Evolutionary conservation across 208 protist genomes (phyloP), one percentile per base, ranked within the genome.

Genomic region (Acanthamoeba culbertsoni): DNA sequence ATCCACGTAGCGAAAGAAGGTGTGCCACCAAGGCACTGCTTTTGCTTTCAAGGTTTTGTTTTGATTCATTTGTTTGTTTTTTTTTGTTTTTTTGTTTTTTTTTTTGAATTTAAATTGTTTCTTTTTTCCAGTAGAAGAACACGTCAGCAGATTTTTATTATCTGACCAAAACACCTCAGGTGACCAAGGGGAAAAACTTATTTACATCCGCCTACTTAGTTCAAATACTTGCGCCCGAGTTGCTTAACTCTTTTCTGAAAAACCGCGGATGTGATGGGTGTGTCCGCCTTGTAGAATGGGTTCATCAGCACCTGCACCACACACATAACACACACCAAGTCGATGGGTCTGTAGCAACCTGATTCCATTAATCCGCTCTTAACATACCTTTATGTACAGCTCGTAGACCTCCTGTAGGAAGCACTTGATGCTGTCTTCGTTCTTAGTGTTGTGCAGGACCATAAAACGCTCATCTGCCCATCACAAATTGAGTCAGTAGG

Each of bases 401-500:
- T 89, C 79, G 23, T 89, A 55, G 8, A 89, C 79, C 40, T 89
- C 79, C 51, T 89, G 79, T 14, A 89, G 65, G 55, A 89, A 89
- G 79, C 65, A 89, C 51, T 89, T 89, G 79, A 89, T 89, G 0
- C 79, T 51, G 20, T 89, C 79, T 26, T 89, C 79, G 79, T 89
- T 89, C 51, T 89, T 89, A 12, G 79, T 89, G 79, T 89, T 65
- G 53, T 89, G 79, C 31, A 89, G 79, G 48, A 89, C 37, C 79
- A 89, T 89, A 37, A 89, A 89, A 35, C 79, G 79, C 37, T 68
- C 79, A 43, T 89, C 79, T 89, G 33, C 23, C 12, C 45, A 43
- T 26, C 7, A 28, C 8, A 10, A 33, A 28, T 40, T 63, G 4
- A 40, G 75, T 14, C 33, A 12, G 33, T 2, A 16, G 26, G 14